Evolutionary conservation across 2,329 filamentous ascomycete genomes (phyloP).

Genomic region (Emergomyces orientalis): DNA sequence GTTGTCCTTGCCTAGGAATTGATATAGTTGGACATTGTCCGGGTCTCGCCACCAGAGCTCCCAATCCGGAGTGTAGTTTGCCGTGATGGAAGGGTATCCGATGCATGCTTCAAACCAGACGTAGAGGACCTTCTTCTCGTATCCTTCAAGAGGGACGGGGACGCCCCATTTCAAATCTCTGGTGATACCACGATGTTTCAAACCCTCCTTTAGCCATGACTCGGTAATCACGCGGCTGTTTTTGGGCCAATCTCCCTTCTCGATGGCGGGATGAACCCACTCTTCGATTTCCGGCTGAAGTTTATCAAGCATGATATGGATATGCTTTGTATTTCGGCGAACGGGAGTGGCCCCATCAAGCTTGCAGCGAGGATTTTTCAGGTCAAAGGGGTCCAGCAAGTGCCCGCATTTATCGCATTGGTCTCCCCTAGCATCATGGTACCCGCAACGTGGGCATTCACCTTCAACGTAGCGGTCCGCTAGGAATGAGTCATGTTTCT

Average conservation of each 20-base stretch:
- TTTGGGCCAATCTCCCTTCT: conserved; percentile 51
- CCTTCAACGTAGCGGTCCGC: conserved; percentile 40
- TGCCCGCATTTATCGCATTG: conserved; percentile 68
- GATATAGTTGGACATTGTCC: conserved; percentile 69
- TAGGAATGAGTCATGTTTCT: conserved; percentile 52
- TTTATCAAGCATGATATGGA: conserved; percentile 79
- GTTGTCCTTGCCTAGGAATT: conserved; percentile 84
- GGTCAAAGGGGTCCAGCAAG: conserved; percentile 60
- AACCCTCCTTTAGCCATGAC: conserved; percentile 54
- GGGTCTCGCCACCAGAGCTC: conserved; percentile 82
- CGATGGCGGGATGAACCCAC: conserved; percentile 66
- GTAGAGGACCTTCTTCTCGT: conserved; percentile 67
- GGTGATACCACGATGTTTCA: conserved; percentile 72
- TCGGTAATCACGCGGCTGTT: conserved; percentile 39
- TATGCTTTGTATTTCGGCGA: conserved; percentile 73
- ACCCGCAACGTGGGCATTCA: conserved; percentile 44
- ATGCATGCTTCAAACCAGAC: conserved; percentile 80
- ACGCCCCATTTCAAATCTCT: conserved; percentile 78
- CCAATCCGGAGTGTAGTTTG: conserved; percentile 72
- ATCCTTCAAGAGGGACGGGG: conserved; percentile 44
- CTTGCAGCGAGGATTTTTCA: conserved; percentile 85
- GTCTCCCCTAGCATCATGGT: conserved; percentile 61
- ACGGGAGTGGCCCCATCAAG: conserved; percentile 76
- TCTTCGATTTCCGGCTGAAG: conserved; percentile 65
- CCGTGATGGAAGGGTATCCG: conserved; percentile 78